phyloP scores from a whole-genome alignment of 176 grass and related monocot genomes.

The Rhipidocladum racemiflorum region DNA sequence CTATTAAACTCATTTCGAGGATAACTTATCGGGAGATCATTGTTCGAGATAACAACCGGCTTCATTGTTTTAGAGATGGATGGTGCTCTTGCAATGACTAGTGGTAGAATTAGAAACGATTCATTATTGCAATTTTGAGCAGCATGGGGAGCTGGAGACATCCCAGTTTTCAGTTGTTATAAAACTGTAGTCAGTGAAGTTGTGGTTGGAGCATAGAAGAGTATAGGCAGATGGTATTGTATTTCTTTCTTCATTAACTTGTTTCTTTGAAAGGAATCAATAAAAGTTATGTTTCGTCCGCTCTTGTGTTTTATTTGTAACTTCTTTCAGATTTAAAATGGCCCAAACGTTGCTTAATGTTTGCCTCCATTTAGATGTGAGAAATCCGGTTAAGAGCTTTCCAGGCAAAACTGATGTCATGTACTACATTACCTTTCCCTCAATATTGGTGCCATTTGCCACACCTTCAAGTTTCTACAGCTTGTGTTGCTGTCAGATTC shows the following conservation, averaged over 20 bases:
- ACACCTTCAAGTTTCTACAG: too few relatives aligned
- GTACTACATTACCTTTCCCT: neutral
- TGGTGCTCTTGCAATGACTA: conserved; percentile 65
- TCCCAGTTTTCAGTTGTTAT: neutral
- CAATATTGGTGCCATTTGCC: too few relatives aligned
- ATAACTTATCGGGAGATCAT: conserved; percentile 49
- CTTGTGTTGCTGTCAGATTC: too few relatives aligned
- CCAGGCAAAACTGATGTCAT: neutral
- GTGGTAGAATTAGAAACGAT: conserved; percentile 36
- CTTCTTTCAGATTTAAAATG: neutral
- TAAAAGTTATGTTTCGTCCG: neutral
- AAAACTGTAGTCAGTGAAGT: neutral
- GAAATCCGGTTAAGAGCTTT: neutral
- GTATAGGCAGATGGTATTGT: neutral
- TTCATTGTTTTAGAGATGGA: conserved; percentile 71
- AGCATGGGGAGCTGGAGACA: neutral
- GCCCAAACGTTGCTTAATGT: neutral
- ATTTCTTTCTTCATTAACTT: neutral
- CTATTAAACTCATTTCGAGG: conserved; percentile 59
- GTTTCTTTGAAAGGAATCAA: neutral
- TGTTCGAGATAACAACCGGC: conserved; percentile 60
- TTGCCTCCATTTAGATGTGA: neutral
- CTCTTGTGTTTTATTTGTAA: neutral
- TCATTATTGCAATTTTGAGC: neutral
- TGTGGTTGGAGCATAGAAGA: neutral